Conservation (phyloP, 306 rosid species). For the Acacia crassicarpa region DNA sequence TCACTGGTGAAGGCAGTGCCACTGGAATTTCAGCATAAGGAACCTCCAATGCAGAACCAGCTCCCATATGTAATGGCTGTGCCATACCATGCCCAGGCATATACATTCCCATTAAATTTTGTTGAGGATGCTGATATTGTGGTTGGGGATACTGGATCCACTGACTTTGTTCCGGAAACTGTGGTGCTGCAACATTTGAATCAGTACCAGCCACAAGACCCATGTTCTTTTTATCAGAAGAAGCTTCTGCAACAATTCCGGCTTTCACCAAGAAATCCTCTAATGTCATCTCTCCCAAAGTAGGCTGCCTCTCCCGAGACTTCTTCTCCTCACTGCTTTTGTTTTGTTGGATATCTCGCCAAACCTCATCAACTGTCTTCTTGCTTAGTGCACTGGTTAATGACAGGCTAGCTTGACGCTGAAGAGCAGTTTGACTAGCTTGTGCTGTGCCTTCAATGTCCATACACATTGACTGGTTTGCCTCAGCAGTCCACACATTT, state of each 20-base stretch:
- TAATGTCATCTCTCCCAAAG: constrained; percentile 95
- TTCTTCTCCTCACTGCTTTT: constrained; percentile 54
- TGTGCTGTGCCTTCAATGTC: constrained; percentile 49
- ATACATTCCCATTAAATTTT: constrained; percentile 67
- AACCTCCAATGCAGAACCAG: constrained; percentile 63
- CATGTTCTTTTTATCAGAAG: constrained; percentile 41
- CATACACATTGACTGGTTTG: constrained; percentile 55
- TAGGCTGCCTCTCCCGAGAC: constrained; percentile 63
- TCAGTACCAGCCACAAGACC: constrained; percentile 47
- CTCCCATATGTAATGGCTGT: constrained; percentile 63
- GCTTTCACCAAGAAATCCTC: constrained; percentile 97
- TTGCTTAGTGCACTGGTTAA: constrained; percentile 69
- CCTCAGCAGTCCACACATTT: constrained; percentile 84
- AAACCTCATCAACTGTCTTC: constrained; percentile 96
- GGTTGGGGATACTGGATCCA: constrained; percentile 80
- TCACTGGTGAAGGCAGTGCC: constrained; percentile 61
- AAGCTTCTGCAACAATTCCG: constrained; percentile 68
- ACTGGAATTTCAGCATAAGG: constrained; percentile 63
- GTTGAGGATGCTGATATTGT: constrained; percentile 73
- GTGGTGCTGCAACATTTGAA: constrained; percentile 47
- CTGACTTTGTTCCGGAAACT: constrained; percentile 61
- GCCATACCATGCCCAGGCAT: constrained; percentile 59
- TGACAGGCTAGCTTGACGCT: constrained; percentile 73
- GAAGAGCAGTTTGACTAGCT: constrained; percentile 54
- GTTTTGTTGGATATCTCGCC: constrained; percentile 87